Evolutionary conservation across 352 stramenopile species (phyloP), one percentile per base, ranked within the genome.

Genomic region (Globisporangium rhizosaccharum): DNA sequence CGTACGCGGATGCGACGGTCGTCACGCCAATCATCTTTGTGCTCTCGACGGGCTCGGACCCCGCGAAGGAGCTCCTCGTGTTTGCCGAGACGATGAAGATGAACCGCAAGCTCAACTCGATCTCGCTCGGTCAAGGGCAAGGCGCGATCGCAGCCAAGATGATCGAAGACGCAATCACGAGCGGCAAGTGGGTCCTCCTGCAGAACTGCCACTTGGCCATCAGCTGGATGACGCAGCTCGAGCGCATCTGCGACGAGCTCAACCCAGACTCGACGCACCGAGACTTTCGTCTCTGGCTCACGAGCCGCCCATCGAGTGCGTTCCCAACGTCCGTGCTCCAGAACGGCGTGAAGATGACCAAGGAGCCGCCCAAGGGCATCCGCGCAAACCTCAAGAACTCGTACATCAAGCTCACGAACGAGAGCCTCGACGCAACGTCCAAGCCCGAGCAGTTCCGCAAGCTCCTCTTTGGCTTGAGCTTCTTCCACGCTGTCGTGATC

Each of bases 231-330:
- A 51, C 77, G 18, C 86, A 96, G 58, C 72, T 98, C 9, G 92
- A 98, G 61, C 80, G 87, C 2, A 94, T 98, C 46, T 96, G 90
- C 59, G 91, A 98, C 49, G 82, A 89, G 53, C 74, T 96, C 50
- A 87, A 85, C 53, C 66, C 82, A 0, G 90, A 97, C 15, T 72
- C 79, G 9, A 85, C 87, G 17, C 91, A 91, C 62, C 90, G 91
- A n/a, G 92, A 98, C 71, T 98, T 97, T 70, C 82, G 91, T 11
- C 57, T 97, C 39, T 97, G 91, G 91, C 82, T 97, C 36, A 97
- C 91, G 42, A 92, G 71, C 77, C 88, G 72, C 12, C 66, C 57
- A 60, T 95, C 67, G 23, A 67, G 51, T 20, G 83, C 65, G 57
- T 88, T 87, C 53, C 91, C 91, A 1, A 92, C 95, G 2, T 90